Evolutionary conservation across 768 basidiomycete genomes (phyloP).

Genomic region (Lentinula detonsa): DNA sequence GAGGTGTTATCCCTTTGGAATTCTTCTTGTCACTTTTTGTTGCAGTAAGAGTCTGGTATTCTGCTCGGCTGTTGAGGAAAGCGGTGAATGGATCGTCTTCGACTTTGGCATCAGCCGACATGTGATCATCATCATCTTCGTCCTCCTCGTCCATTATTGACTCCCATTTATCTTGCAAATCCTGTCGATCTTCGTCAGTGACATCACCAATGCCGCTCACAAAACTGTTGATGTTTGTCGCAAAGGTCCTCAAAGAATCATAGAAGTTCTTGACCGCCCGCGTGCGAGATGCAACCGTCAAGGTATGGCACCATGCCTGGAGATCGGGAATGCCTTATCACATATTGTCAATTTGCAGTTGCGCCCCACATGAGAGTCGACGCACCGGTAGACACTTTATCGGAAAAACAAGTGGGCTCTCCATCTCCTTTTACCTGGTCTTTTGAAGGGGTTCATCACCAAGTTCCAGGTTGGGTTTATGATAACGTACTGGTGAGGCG

Average conservation of each 20-base stretch:
- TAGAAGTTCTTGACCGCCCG: constrained; percentile 36
- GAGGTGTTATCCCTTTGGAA: constrained; percentile 38
- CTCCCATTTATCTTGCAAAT: constrained; percentile 48
- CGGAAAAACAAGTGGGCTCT: constrained; percentile 34
- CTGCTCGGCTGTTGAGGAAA: constrained; percentile 22
- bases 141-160: constrained; percentile 23
- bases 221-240: constrained; percentile 39
- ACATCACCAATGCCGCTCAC: constrained; percentile 47
- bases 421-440: constrained; percentile 60
- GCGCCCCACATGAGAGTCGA: neutral
- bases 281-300: constrained; percentile 45
- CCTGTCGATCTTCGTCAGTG: constrained; percentile 42
- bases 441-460: constrained; percentile 12
- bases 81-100: constrained; percentile 26
- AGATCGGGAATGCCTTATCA: constrained; percentile 52
- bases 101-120: neutral
- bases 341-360: constrained; percentile 31
- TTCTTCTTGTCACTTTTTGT: constrained; percentile 10
- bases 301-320: constrained; percentile 50
- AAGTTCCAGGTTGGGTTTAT: neutral
- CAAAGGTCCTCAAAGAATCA: constrained; percentile 42
- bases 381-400: constrained; percentile 4
- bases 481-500: constrained; percentile 38
- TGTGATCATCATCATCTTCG: constrained; percentile 6
- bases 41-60: neutral